Base-by-base conservation (phyloP, 1,284 basidiomycete species). In the Mycena citricolor region DNA sequence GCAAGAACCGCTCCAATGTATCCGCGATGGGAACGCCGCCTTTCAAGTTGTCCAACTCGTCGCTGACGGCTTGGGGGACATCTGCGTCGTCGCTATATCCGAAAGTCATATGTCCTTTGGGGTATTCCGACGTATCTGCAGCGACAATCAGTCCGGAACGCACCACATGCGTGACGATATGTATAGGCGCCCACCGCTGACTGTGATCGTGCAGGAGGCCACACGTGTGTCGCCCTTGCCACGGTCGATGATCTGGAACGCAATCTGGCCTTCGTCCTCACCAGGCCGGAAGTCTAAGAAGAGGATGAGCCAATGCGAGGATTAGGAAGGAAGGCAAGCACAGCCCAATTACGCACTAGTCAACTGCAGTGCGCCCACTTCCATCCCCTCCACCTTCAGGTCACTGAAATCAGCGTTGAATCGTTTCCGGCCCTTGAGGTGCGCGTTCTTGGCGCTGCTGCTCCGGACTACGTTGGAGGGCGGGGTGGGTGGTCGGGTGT, bases 81-180 rank as follows among this genome's bases (percentile, higher is more conserved):
- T 70, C 64, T 4, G 54, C 52, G 38, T 77, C 73, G 30, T 69
- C 64, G 14, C 72, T 69, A 41, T 76, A 79, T 23, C 76, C 71
- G 54, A 80, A 76, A 49, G 73, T 72, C 1, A 67, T 64, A 52
- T 84, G 81, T 44, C 64, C 67, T 19, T 65, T 66, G 4, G 81
- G 81, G 55, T 84, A 84, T 44, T 80, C 77, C 8, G 81, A 78
- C 2, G 79, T 76, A 52, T 83, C 81, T 80, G 44, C 17, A 22
- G 4, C 19, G 33, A 33, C 22, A 40, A 11, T 43, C 10, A 36
- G 34, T 12, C 26, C 11, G 26, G n/a, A 11, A n/a, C n/a, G n/a
- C n/a, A n/a, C n/a, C n/a, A n/a, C n/a, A n/a, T n/a, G n/a, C n/a
- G n/a, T n/a, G n/a, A n/a, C n/a, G 28, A n/a, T 12, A 20, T 8